These are phyloP conservation scores for Lepiota subincarnata DNA, from an alignment of 768 basidiomycete species.

Conservation along the genomic window DNA sequence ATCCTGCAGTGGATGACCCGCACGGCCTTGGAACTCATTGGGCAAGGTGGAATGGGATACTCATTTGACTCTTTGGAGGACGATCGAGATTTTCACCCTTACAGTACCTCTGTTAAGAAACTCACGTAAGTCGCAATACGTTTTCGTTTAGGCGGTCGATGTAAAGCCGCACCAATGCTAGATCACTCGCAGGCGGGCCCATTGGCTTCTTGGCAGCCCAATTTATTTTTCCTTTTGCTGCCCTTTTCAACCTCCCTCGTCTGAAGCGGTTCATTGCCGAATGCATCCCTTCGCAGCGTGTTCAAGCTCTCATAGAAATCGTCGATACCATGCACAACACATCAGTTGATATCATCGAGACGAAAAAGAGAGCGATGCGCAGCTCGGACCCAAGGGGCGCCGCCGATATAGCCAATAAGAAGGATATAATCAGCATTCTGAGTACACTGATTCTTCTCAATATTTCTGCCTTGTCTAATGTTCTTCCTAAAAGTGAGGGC, in stretches of 20 bases:
- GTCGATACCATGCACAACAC: conserved; percentile 31
- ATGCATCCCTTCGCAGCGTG: conserved; percentile 15
- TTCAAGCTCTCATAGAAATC: conserved; percentile 30
- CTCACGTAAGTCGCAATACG: conserved; percentile 22
- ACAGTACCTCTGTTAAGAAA: conserved; percentile 23
- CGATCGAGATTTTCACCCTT: conserved; percentile 21
- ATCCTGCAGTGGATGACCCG: conserved; percentile 35
- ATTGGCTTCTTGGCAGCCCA: not conserved
- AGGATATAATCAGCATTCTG: conserved; percentile 44
- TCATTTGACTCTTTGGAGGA: conserved; percentile 38
- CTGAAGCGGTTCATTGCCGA: conserved; percentile 9
- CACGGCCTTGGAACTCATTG: conserved; percentile 48
- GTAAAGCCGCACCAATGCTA: conserved; percentile 1
- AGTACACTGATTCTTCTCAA: conserved; percentile 24
- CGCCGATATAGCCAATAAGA: conserved; percentile 31
- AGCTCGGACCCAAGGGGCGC: conserved; percentile 28
- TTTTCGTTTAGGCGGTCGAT: not conserved
- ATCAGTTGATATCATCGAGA: conserved; percentile 30
- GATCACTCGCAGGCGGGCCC: not conserved
- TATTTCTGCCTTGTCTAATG: not conserved
- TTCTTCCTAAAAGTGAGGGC: conserved; percentile 30
- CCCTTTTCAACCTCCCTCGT: not conserved
- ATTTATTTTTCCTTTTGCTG: not conserved
- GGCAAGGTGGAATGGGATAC: conserved; percentile 43
- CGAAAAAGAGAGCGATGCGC: conserved; percentile 31